phyloP scores from a whole-genome alignment of 139 green algal genomes.

The Diplosphaera chodatii region DNA sequence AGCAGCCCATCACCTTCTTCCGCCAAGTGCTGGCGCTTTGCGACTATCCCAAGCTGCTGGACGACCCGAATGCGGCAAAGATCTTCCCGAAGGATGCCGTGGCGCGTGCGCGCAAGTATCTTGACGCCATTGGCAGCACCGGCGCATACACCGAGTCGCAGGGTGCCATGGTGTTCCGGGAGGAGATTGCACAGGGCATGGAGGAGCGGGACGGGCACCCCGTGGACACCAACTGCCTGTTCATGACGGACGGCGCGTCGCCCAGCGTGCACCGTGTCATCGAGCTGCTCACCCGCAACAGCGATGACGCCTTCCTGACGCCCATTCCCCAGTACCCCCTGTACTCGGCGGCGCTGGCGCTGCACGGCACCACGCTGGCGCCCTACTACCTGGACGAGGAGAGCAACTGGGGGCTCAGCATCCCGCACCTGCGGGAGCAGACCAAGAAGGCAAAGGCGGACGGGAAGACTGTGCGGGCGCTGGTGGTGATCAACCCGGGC shows the following conservation, averaged over 20 bases:
- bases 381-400: conserved; percentile 88
- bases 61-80: conserved; percentile 46
- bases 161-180: conserved; percentile 57
- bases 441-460: conserved; percentile 22
- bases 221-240: conserved; percentile 70
- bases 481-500: conserved; percentile 95
- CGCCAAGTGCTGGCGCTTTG: conserved; percentile 78
- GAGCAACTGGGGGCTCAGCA: conserved; percentile 63
- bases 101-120: conserved; percentile 59
- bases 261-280: conserved; percentile 68
- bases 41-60: conserved; percentile 80
- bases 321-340: conserved; percentile 86
- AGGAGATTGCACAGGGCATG: conserved; percentile 65
- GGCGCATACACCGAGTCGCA: conserved; percentile 84
- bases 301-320: conserved; percentile 65
- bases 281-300: conserved; percentile 52
- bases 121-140: conserved; percentile 65
- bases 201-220: conserved; percentile 61
- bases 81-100: conserved; percentile 83
- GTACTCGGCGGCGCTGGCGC: conserved; percentile 71
- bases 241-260: conserved; percentile 74
- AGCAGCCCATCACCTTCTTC: conserved; percentile 92
- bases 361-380: conserved; percentile 81
- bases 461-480: conserved; percentile 44
- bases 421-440: conserved; percentile 45